Conservation (phyloP, 345 rosid species). For the Linum tenue region DNA sequence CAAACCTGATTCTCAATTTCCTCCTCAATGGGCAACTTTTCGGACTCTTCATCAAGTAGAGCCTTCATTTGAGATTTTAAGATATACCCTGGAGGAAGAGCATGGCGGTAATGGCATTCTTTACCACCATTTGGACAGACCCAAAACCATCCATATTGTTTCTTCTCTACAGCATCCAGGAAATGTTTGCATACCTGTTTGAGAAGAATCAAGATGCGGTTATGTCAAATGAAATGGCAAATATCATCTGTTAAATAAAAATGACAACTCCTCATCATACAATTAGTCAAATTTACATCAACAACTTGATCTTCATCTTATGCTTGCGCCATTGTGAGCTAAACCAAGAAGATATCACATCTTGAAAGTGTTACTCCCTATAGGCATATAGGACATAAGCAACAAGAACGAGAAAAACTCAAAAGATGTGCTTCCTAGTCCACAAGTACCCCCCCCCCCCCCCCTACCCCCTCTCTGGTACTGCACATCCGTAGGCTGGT, state of each 20-base stretch:
- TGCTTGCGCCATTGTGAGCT: too few species aligned
- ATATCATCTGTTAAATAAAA: background rate
- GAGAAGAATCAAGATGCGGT: background rate
- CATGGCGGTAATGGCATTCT: conserved; percentile 92
- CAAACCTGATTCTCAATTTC: conserved; percentile 87
- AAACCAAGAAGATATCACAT: too few species aligned
- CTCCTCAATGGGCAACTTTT: conserved; percentile 73
- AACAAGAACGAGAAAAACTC: too few species aligned
- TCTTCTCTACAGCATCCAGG: conserved; percentile 92
- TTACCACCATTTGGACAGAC: conserved; percentile 75
- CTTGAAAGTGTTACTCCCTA: too few species aligned
- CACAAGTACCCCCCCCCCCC: too few species aligned
- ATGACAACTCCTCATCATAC: background rate
- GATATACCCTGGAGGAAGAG: conserved; percentile 92
- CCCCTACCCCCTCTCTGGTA: too few species aligned
- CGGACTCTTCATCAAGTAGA: conserved; percentile 73
- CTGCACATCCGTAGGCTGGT: background rate
- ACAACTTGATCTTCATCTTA: too few species aligned
- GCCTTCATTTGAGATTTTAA: conserved; percentile 97
- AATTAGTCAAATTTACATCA: background rate
- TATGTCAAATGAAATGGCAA: background rate
- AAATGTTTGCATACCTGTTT: conserved; percentile 87
- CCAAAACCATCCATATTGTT: conserved; percentile 99
- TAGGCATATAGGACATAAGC: too few species aligned
- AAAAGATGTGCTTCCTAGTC: too few species aligned